phyloP scores from a whole-genome alignment of 148 eudicot genomes.

The Amaranthus cruentus region DNA sequence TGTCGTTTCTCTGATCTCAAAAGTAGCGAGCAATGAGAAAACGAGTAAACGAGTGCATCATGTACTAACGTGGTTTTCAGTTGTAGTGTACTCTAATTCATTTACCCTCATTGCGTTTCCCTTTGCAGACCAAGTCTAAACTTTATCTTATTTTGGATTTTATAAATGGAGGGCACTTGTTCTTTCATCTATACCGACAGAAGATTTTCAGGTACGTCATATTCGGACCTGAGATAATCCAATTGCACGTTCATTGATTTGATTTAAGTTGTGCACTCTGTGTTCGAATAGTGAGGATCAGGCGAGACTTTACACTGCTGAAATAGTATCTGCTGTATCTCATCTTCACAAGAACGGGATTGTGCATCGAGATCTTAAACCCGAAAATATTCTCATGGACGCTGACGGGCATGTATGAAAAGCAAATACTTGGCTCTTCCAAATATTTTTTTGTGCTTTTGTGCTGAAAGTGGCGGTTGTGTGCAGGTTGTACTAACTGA shows the following conservation, averaged over 20 bases:
- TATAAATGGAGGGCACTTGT: conserved; percentile 87
- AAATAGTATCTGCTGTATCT: conserved; percentile 88
- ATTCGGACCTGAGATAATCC: conserved; percentile 5
- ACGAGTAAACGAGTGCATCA: background rate
- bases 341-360: conserved; percentile 88
- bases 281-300: conserved; percentile 80
- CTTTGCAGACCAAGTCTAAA: conserved; percentile 78
- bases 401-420: conserved; percentile 81
- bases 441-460: background rate
- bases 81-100: background rate
- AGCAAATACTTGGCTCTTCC: background rate
- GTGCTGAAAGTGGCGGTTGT: conserved; percentile 13
- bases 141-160: conserved; percentile 85
- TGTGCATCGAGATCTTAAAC: conserved; percentile 95
- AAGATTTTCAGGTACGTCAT: conserved; percentile 68
- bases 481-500: conserved; percentile 74
- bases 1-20: too few relatives aligned
- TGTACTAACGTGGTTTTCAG: background rate
- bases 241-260: conserved; percentile 22
- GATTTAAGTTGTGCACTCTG: conserved; percentile 31
- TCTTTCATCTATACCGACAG: conserved; percentile 82
- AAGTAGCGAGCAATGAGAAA: too few relatives aligned
- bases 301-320: conserved; percentile 80
- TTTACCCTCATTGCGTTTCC: conserved; percentile 5
- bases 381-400: conserved; percentile 90